Evolutionary conservation across 2,329 filamentous ascomycete genomes (phyloP).

Genomic region (Sphaerulina musiva): DNA sequence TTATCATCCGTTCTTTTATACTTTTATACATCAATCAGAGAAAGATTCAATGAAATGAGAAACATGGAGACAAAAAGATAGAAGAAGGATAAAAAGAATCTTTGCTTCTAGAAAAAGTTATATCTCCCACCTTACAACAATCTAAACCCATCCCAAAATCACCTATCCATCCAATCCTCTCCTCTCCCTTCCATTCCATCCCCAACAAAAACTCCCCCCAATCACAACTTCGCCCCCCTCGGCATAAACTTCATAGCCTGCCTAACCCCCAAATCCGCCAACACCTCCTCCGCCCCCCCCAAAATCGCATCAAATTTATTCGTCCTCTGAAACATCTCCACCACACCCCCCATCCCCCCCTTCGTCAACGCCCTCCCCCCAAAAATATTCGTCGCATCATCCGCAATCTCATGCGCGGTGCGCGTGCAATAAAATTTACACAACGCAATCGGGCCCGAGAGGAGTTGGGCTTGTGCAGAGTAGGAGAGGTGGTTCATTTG

Average conservation of each 20-base stretch:
- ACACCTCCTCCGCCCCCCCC: conserved; percentile 75
- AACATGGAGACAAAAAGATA: too few relatives aligned
- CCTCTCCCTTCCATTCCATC: too few relatives aligned
- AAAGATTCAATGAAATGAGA: too few relatives aligned
- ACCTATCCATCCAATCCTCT: too few relatives aligned
- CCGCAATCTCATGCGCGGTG: conserved; percentile 73
- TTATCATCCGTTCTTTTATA: too few relatives aligned
- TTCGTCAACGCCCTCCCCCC: conserved; percentile 75
- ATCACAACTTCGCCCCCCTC: conserved; percentile 20
- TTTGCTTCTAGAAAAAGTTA: too few relatives aligned
- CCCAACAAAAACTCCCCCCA: too few relatives aligned
- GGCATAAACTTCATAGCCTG: conserved; percentile 82
- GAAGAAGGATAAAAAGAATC: too few relatives aligned
- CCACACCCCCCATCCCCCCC: conserved; percentile 71
- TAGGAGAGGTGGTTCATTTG: conserved; percentile 86
- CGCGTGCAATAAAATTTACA: conserved; percentile 74
- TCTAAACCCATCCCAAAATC: too few relatives aligned
- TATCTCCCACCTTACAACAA: too few relatives aligned
- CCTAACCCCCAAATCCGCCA: conserved; percentile 72
- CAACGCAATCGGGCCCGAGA: conserved; percentile 74
- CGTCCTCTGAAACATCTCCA: conserved; percentile 78
- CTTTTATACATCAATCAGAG: too few relatives aligned
- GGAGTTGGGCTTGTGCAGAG: conserved; percentile 63
- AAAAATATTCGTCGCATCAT: conserved; percentile 79
- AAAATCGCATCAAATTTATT: conserved; percentile 65